Evolutionary conservation across 768 basidiomycete species (phyloP), one percentile per base, ranked within the genome.

Genomic region (Dendrothele bispora): DNA sequence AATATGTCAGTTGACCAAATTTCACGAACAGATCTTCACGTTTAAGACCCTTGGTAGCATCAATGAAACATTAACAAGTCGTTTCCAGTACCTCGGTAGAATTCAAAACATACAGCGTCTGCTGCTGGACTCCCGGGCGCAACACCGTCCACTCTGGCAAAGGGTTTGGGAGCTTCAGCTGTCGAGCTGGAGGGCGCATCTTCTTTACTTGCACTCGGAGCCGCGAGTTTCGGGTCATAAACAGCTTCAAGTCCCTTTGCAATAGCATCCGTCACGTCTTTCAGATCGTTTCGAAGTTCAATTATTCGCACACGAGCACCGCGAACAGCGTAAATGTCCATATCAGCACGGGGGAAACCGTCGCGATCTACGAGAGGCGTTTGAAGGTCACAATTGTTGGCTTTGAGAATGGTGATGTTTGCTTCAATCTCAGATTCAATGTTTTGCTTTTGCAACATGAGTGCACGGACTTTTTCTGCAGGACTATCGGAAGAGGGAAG

Each of bases 311-410:
- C 77, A 43, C 92, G 78, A 11, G 91, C 89, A 39, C 71, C 69
- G 20, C 91, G 75, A 17, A 95, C 84, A 10, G 86, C 83, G 60
- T 82, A 90, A 15, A 95, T 74, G 55, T 95, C 90, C 52, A 98
- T 78, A 66, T 95, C 88, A 12, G 81, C 82, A 12, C 92, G 78
- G 1, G 95, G 95, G 65, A 91, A 98, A 6, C 95, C 95, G 43
- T 97, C 89, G 1, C 71, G 53, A 61, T 97, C 93, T 39, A 97
- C 79, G 27, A 98, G 79, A 0, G 90, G 83, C 0, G 87, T 80
- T 21, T 79, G 67, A 72, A 92, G 79, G 2, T 78, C 83, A 26
- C 77, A 77, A 34, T 75, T 67, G 57, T 91, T 87, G 41, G 75
- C 69, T 56, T 73, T 70, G 55, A 92, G 80, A 46, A 91, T 75